A percentile compares a stretch with the other conserved stretches of the same genome.
phyloP scores from a whole-genome alignment of 2,329 filamentous ascomycete species.

The Elsinoe batatas region DNA sequence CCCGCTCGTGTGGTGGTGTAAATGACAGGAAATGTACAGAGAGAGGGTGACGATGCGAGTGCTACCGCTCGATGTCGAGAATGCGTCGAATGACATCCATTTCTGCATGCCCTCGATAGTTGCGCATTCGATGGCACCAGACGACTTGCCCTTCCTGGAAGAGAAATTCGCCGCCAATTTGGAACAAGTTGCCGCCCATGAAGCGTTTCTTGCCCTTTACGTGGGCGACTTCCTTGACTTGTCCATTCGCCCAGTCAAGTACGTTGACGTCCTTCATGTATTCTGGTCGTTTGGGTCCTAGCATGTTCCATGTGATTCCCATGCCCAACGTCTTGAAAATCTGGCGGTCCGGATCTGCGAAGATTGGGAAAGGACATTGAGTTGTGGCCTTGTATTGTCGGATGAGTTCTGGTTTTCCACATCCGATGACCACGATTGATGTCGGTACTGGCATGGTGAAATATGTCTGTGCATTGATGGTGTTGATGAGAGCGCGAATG shows the following conservation, averaged over 20 bases:
- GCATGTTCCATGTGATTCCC: slow-evolving; percentile 24
- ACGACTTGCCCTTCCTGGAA: slow-evolving; percentile 32
- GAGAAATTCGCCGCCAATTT: slow-evolving; percentile 34
- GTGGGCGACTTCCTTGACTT: slow-evolving; percentile 20
- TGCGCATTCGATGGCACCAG: slow-evolving; percentile 35
- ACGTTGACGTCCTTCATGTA: slow-evolving; percentile 30
- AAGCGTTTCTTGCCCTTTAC: slow-evolving; percentile 16
- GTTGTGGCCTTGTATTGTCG: slow-evolving; percentile 28
- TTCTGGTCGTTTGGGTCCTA: slow-evolving; percentile 23
- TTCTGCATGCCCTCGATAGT: slow-evolving; percentile 30
- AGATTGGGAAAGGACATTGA: slow-evolving; percentile 30
- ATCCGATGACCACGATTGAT: slow-evolving; percentile 30
- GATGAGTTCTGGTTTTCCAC: slow-evolving; percentile 29
- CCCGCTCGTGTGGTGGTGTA: slow-evolving; percentile 2
- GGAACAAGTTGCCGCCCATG: slow-evolving; percentile 29
- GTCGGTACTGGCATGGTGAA: slow-evolving; percentile 29
- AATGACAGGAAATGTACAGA: slow-evolving; percentile 5
- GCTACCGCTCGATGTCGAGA: slow-evolving; percentile 26
- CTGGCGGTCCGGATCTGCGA: slow-evolving; percentile 27
- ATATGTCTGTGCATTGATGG: slow-evolving; percentile 28
- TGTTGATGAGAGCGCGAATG: slow-evolving; percentile 25
- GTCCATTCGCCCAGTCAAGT: slow-evolving; percentile 24
- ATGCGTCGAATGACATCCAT: slow-evolving; percentile 26
- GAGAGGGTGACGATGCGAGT: not conserved
- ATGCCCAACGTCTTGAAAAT: slow-evolving; percentile 31